Base-by-base conservation (phyloP, 208 protist genomes). In the Kentomonas sorsogonicus region DNA sequence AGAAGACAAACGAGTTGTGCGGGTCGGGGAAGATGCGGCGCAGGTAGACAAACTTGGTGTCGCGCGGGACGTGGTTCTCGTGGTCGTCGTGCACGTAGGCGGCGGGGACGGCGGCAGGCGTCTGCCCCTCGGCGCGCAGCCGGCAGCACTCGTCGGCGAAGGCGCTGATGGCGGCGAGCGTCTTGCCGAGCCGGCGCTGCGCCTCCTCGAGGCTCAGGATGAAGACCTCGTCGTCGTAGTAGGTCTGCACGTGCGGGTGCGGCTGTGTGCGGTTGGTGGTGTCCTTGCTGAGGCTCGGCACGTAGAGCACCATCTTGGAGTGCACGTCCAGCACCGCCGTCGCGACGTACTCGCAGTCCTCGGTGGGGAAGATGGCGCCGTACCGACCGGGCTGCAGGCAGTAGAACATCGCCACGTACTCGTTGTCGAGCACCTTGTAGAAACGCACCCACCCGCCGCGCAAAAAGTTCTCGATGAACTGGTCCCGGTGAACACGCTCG, bases 11-110 rank as follows among this genome's bases (percentile, higher is more conserved):
- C 26, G 79, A 57, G 27, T 81, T 79, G 20, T 72, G 63, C 4
- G 87, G 87, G 62, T 94, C 83, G 9, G 87, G 87, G 51, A 94
- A 91, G 27, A 91, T 83, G 53, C 90, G 89, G 10, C 87, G 74
- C 30, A 94, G 72, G 69, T 94, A 94, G 38, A 86, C 87, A 67
- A 94, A 94, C 68, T 91, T 91, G 34, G 83, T 91, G 63, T 89
- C 79, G 23, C 72, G 69, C 20, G 83, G 83, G 3, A 94, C 87
- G 4, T 69, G 61, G 16, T 48, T 40, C 55, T 72, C 71, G 73
- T 79, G 74, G 64, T 69, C 81, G 23, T 94, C 78, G 58, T 91
- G 76, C 45, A 91, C 72, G 64, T 89, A 91, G 26, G 87, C 80
- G 3, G 87, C 74, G 60, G 88, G 83, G 5, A 89, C 83, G 3